Conservation (phyloP, 805 yeast species). For the Candida multigemmis region DNA sequence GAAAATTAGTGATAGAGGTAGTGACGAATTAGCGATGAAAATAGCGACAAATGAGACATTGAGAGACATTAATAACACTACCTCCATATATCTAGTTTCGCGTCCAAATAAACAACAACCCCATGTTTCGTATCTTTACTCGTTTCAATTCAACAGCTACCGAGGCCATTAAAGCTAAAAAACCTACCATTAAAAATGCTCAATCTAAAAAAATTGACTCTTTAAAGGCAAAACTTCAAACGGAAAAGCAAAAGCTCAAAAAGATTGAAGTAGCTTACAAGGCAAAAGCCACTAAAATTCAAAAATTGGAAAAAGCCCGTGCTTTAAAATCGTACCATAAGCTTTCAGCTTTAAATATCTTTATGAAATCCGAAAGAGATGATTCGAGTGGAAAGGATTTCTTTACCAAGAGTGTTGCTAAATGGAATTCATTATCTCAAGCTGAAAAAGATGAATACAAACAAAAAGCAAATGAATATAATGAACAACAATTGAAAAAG, state of each 20-base stretch:
- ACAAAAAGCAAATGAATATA: slow-evolving; percentile 16
- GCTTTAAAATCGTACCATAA: slow-evolving; percentile 6
- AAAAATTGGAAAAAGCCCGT: slow-evolving; percentile 4
- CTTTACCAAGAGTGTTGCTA: slow-evolving; percentile 3
- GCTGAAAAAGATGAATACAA: slow-evolving; percentile 17
- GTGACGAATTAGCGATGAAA: too few relatives aligned
- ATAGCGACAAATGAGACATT: too few relatives aligned
- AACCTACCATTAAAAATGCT: too few relatives aligned
- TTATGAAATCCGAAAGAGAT: slow-evolving; percentile 4
- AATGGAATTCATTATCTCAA: slow-evolving; percentile 18
- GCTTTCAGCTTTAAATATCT: slow-evolving; percentile 6
- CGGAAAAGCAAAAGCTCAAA: slow-evolving; percentile 10
- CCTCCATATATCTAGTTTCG: too few relatives aligned
- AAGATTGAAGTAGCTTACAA: slow-evolving; percentile 9
- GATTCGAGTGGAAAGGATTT: slow-evolving; percentile 1
- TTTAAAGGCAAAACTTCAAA: too few relatives aligned
- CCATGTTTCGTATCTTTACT: too few relatives aligned
- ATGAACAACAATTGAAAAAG: slow-evolving; percentile 12
- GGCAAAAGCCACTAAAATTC: slow-evolving; percentile 9
- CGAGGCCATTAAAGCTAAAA: too few relatives aligned
- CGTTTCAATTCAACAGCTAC: too few relatives aligned
- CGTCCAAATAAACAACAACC: too few relatives aligned
- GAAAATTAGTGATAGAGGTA: too few relatives aligned
- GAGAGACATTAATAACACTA: too few relatives aligned
- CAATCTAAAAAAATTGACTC: too few relatives aligned